Evolutionary conservation across 345 rosid genomes (phyloP), one percentile per base, ranked within the genome.

Genomic region (Cardamine occulta): DNA sequence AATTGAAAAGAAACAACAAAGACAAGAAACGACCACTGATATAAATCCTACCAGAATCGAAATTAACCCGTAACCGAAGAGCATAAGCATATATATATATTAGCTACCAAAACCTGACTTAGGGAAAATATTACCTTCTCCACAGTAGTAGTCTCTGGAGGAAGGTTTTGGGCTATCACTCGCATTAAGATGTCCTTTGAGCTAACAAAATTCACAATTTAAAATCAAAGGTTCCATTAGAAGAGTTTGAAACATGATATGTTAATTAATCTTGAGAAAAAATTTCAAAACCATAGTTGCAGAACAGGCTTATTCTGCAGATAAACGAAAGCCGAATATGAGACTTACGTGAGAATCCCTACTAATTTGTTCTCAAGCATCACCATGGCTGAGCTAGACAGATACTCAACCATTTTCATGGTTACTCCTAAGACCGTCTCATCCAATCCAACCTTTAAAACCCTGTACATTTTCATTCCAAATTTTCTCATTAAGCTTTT

Each of bases 111-210:
- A 45, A 34, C 6, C 40, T 1, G 15, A 71, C 49, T 49, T 24
- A 7, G 19, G 24, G 21, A 48, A 48, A 52, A 73, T 53, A 65
- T 51, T 84, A 96, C 99, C 97, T 88, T 88, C 80, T 96, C 99
- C 57, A 93, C 91, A 49, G 82, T 70, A 70, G 91, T 91, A 12
- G 93, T 82, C 62, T 85, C 89, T 13, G 89, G 82, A 40, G 96
- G 79, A 75, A 89, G 89, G 62, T 86, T 85, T 74, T 86, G 93
- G 44, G 94, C 82, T 75, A 96, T 85, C 67, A 96, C 94, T 69
- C 98, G 85, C 99, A 93, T 93, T 84, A 96, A 81, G 49, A 96
- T 96, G 72, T 96, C 99, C 81, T 91, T 96, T 51, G 99, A 93
- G 18, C 98, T 96, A 83, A 67, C n/a, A 75, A 54, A 60, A 73